Evolutionary conservation across 345 rosid species (phyloP), one percentile per base, ranked within the genome.

Genomic region (Eutrema yunnanense): DNA sequence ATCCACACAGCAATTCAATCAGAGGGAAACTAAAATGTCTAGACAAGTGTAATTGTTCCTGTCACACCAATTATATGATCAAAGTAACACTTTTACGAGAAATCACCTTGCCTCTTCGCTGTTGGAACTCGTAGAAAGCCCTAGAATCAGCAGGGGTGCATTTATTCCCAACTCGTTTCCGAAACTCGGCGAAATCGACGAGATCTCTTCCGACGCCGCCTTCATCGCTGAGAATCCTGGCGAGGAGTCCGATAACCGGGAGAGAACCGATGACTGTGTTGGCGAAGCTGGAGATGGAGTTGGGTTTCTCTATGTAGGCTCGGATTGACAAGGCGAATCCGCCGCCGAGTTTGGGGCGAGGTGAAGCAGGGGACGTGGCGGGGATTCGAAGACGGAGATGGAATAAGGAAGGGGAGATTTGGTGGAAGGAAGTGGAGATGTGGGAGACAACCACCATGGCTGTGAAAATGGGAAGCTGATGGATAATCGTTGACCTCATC

Each of bases 81-180:
- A 53, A 53, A 52, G 19, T 6, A 22, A 22, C 26, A 22, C 26
- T 22, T 22, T 22, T 22, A 22, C 5, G 7, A 46, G 7, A 30
- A 0, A 43, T 62, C 81, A 94, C 99, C 85, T 78, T 62, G 79
- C 96, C 97, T 66, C 87, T 71, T 34, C 96, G 78, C 0, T 95
- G 93, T 77, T 91, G 90, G 48, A 95, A 95, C 72, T 91, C 97
- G 58, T 84, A 88, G 77, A 95, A 95, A 67, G 99, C 99, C 68
- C 87, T 86, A 65, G 99, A 89, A 67, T 91, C 97, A 65, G 16
- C 69, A 8, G 87, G 51, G 0, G 88, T 69, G 53, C 96, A 95
- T 52, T 89, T 81, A 73, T 95, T 95, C 37, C 97, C 98, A 1
- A 94, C 90, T 67, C 97, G 81, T 82, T 96, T 83, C 73, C 98